Evolutionary conservation across 768 basidiomycete genomes (phyloP), one percentile per base, ranked within the genome.

Genomic region (Lactifluus rugatus): DNA sequence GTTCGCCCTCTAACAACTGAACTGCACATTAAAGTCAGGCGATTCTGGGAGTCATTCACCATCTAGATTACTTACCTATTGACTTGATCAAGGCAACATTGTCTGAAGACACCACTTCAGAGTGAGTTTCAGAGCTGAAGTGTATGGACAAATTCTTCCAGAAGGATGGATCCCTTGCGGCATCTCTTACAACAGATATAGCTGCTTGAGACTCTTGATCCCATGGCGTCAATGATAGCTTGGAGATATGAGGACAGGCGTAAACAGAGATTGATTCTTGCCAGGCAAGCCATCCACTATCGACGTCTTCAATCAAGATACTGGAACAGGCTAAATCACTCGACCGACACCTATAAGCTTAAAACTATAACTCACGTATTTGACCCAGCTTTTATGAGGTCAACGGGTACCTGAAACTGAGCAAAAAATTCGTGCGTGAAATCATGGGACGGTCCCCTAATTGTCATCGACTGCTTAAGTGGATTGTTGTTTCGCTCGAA

Each of bases 51-150:
- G 19, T 5, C 32, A 23, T 25, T 26, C 13, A 1, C 3, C 10
- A 6, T 16, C 16, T 36, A 52, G 42, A 28, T 9, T 16, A 66
- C 81, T 66, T 64, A 87, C 87, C 87, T 48, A 89, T 84, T 1
- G 85, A 86, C 69, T 89, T 89, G 26, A 88, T 80, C 54, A 75
- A 80, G 17, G 84, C 83, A 9, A 85, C 78, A 64, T 89, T 82
- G 69, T 89, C 87, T 62, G 83, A 81, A 28, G 79, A 74, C 36
- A 87, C 76, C 3, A 71, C 69, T 1, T 79, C 82, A 54, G 87
- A 80, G 37, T 84, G 77, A 58, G 85, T 91, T 70, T 94, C 90
- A 67, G 90, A 84, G 0, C 86, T 78, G 66, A 85, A 90, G 66
- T 85, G 83, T 5, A 71, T 76, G 3, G 85, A 77, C 10, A 91